Percentiles rank a stretch among this genome's conserved stretches.
Evolutionary conservation across 257 asterid genomes (phyloP).

Genomic region (Nicotiana tabacum): DNA sequence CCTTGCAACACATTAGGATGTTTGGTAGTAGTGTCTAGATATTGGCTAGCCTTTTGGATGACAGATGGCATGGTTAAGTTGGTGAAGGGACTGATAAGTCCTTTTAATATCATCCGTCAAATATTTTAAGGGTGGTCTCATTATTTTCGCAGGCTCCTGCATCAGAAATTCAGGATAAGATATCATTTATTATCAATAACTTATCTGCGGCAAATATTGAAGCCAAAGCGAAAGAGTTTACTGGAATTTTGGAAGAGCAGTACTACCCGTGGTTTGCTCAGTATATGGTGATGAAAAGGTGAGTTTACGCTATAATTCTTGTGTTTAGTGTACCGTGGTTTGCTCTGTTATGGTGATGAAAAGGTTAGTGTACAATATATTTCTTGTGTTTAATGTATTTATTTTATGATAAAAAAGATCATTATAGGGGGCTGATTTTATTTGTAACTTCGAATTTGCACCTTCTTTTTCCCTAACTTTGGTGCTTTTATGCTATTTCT

Average conservation of each 20-base stretch:
- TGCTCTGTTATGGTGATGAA: conserved; percentile 97
- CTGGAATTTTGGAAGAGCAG: conserved; percentile 65
- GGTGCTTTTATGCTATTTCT: neutral
- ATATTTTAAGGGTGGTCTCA: neutral
- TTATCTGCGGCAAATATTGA: conserved; percentile 79
- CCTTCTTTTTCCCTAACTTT: neutral
- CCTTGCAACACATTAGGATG: neutral
- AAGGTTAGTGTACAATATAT: conserved; percentile 36
- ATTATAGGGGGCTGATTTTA: neutral
- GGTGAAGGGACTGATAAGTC: neutral
- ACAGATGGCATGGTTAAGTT: neutral
- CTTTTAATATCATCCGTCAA: neutral
- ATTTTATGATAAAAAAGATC: neutral
- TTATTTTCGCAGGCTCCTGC: conserved; percentile 72
- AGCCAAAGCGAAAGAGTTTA: conserved; percentile 83
- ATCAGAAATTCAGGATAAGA: conserved; percentile 88
- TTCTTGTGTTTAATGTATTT: neutral
- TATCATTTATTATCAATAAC: conserved; percentile 80
- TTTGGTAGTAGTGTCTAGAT: neutral
- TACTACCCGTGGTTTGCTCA: conserved; percentile 96
- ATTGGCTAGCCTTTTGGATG: neutral
- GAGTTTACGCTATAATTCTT: neutral
- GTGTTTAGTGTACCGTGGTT: conserved; percentile 53
- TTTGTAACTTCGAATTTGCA: neutral
- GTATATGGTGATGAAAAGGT: conserved; percentile 99